Percentiles rank a stretch among this genome's conserved stretches.
These are phyloP conservation scores for Saccharum officinarum DNA, from an alignment of 176 grass and related monocot genomes.

Conservation along the genomic window DNA sequence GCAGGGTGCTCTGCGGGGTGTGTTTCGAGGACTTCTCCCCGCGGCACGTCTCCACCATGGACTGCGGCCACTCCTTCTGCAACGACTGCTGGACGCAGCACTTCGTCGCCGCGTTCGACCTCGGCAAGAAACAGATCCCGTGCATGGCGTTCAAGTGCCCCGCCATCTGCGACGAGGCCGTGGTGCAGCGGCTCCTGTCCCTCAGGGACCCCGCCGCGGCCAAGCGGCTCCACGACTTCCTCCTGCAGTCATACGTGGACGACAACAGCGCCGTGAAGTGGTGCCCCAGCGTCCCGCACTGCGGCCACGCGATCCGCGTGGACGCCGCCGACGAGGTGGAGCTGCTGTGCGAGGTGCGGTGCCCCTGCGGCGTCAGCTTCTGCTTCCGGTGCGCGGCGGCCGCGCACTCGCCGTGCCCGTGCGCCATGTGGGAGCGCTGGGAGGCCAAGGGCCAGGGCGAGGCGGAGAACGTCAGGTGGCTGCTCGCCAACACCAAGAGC, in stretches of 20 bases:
- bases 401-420: constrained; percentile 57
- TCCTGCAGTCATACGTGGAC: constrained; percentile 56
- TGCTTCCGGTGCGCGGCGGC: constrained; percentile 46
- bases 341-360: constrained; percentile 44
- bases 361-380: constrained; percentile 50
- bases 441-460: constrained; percentile 3
- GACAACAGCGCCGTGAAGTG: constrained; percentile 52
- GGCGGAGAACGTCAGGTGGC: constrained; percentile 47
- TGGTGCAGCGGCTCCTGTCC: constrained; percentile 26
- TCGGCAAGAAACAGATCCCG: constrained; percentile 45
- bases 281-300: constrained; percentile 62
- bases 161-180: constrained; percentile 49
- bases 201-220: constrained; percentile 31
- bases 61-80: constrained; percentile 60
- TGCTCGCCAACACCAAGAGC: constrained; percentile 47
- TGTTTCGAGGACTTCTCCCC: constrained; percentile 46
- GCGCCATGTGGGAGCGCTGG: constrained; percentile 54
- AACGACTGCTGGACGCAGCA: constrained; percentile 58
- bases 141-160: constrained; percentile 53
- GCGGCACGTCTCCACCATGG: constrained; percentile 31
- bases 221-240: constrained; percentile 36
- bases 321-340: neutral
- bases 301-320: constrained; percentile 47
- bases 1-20: constrained; percentile 36
- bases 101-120: constrained; percentile 32